These are phyloP conservation scores for Cryomyces antarcticus DNA, from an alignment of 495 filamentous ascomycete genomes.

Conservation along the genomic window DNA sequence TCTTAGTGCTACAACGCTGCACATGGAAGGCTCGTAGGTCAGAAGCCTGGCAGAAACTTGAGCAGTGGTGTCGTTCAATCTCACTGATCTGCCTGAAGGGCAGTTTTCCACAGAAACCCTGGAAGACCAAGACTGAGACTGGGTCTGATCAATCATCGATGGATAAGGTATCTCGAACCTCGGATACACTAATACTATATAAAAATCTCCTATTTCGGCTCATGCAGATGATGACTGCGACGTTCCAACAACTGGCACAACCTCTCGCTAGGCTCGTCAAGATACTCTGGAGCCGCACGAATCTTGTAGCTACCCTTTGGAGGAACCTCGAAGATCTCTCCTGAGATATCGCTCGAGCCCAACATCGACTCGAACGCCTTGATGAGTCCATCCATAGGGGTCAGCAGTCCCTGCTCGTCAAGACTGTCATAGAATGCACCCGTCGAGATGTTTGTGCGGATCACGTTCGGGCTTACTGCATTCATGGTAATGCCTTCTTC, in stretches of 20 bases:
- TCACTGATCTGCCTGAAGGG: too few relatives aligned
- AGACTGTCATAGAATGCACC: slow-evolving; percentile 9
- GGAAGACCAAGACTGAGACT: too few relatives aligned
- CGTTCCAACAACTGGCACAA: slow-evolving; percentile 4
- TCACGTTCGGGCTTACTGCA: slow-evolving; percentile 11
- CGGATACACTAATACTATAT: too few relatives aligned
- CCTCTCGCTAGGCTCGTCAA: slow-evolving; percentile 2
- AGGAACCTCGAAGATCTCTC: slow-evolving; percentile 8
- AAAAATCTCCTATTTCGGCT: slow-evolving; percentile 1
- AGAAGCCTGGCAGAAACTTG: too few relatives aligned
- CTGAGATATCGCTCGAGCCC: slow-evolving; percentile 3
- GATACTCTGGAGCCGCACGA: slow-evolving; percentile 4
- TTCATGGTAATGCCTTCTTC: slow-evolving; percentile 12
- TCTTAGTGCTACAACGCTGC: too few relatives aligned
- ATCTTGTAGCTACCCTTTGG: slow-evolving; percentile 3
- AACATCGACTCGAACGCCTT: slow-evolving; percentile 8
- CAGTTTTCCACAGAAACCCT: too few relatives aligned
- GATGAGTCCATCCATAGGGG: slow-evolving; percentile 8
- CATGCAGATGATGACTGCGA: slow-evolving; percentile 3
- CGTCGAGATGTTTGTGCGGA: slow-evolving; percentile 10
- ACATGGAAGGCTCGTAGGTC: too few relatives aligned
- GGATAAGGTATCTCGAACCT: too few relatives aligned
- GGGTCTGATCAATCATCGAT: too few relatives aligned
- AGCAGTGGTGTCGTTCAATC: too few relatives aligned
- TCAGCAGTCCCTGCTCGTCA: slow-evolving; percentile 3